Base-by-base conservation (phyloP, 352 stramenopile genomes). In the Globisporangium radiosum region DNA sequence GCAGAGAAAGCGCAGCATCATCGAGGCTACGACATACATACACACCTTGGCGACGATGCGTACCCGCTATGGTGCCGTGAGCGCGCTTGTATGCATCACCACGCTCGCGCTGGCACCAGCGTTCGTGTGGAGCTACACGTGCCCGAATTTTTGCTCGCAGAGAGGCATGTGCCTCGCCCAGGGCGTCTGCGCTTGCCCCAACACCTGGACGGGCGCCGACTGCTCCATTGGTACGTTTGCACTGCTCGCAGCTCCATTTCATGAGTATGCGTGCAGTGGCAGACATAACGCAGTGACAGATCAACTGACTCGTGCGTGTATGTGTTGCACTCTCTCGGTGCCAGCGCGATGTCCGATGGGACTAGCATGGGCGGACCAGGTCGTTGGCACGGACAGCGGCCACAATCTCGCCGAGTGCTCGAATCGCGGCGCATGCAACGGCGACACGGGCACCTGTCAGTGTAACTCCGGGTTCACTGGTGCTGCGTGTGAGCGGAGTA, bases 351-450 rank as follows among this genome's bases (percentile, higher is more conserved):
- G 88, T 50, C 85, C 86, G 6, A 65, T 78, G 33, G 80, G 79
- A 37, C 17, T 48, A 25, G 85, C 87, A 3, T 96, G 88, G 88
- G 69, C 75, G 15, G 86, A 96, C 57, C 54, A 72, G n/a, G 72
- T 85, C 11, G 71, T 69, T 36, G 76, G 54, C 39, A 70, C 59
- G 0, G 84, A 96, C 47, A 50, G 64, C 14, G 92, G 87, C 17
- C 94, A 98, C 75, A 84, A 90, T 57, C 50, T 76, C 17, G 88
- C 78, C 14, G 77, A 93, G 68, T 98, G 94, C 62, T 96, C 87
- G 1, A 98, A 97, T 59, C 72, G 79, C 6, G 85, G 87, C 47
- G 47, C 47, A 5, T 96, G 85, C 58, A 71, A 92, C 60, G 57
- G 63, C 1, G 70, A 79, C 9, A 73, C 76, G 0, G 87, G 87